phyloP scores from a whole-genome alignment of 257 asterid species.

The Solanum bukasovii region DNA sequence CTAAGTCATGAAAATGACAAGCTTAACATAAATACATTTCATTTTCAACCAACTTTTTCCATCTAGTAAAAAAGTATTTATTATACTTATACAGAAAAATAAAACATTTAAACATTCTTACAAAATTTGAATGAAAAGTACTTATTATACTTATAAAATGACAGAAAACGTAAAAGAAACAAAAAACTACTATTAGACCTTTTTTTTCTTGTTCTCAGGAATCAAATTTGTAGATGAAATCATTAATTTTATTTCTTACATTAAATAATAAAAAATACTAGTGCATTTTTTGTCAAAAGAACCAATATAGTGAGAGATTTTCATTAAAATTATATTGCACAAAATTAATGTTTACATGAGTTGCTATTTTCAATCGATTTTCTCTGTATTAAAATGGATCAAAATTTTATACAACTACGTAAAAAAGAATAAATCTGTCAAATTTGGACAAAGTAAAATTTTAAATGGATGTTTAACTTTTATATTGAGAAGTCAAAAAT shows the following conservation, averaged over 20 bases:
- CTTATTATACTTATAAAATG: neutral
- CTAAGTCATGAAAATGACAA: neutral
- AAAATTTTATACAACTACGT: too few relatives aligned
- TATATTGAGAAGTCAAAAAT: neutral
- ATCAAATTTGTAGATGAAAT: neutral
- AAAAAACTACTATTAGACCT: neutral
- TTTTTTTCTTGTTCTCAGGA: neutral
- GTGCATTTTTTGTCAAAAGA: neutral
- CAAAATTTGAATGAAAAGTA: neutral
- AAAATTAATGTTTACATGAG: neutral
- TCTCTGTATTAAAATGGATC: neutral
- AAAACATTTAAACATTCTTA: neutral
- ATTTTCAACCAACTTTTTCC: neutral
- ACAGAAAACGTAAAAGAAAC: neutral
- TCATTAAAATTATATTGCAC: neutral
- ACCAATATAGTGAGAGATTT: neutral
- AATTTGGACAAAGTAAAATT: neutral
- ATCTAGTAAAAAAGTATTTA: neutral
- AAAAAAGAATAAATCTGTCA: neutral
- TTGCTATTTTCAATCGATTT: neutral
- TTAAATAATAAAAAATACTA: neutral
- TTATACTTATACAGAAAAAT: neutral
- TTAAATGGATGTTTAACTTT: neutral
- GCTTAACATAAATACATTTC: neutral
- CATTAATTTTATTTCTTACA: neutral